A percentile compares a stretch with the other conserved stretches of the same genome.
These are phyloP conservation scores for Fusarium setosum DNA, from an alignment of 2,329 filamentous ascomycete genomes.

Conservation along the genomic window DNA sequence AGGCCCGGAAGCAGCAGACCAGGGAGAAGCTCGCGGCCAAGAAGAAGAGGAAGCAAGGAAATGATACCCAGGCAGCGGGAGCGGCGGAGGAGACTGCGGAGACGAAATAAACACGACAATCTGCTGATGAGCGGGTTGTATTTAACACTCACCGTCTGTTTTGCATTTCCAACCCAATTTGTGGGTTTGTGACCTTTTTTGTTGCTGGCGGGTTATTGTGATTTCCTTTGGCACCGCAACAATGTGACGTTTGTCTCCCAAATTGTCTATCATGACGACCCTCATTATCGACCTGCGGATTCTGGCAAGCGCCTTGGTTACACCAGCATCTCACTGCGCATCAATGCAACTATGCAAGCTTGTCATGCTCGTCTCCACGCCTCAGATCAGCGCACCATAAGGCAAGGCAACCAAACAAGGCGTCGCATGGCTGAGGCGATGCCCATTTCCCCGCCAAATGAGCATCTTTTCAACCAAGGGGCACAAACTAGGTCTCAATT, in stretches of 20 bases:
- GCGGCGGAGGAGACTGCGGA: slow-evolving; percentile 22
- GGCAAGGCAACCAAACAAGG: slow-evolving; percentile 35
- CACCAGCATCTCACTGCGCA: neutral
- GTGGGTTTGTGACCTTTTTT: neutral
- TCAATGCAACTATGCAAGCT: neutral
- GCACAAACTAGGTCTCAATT: slow-evolving; percentile 28
- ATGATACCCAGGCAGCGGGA: slow-evolving; percentile 37
- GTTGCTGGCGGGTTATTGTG: slow-evolving; percentile 1
- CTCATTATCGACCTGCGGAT: neutral
- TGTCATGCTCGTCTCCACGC: neutral
- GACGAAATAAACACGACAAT: slow-evolving; percentile 25
- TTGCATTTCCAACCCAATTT: neutral
- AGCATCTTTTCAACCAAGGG: slow-evolving; percentile 33
- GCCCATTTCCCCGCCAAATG: slow-evolving; percentile 22
- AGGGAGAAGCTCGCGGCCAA: slow-evolving; percentile 61
- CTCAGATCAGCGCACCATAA: slow-evolving; percentile 10
- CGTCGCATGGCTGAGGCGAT: slow-evolving; percentile 20
- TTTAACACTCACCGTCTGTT: slow-evolving; percentile 4
- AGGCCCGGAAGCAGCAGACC: slow-evolving; percentile 67
- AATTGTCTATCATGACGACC: slow-evolving; percentile 6
- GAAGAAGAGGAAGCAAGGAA: slow-evolving; percentile 53
- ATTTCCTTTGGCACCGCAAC: neutral
- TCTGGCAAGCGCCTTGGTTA: neutral
- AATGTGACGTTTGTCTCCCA: slow-evolving; percentile 3
- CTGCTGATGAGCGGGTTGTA: slow-evolving; percentile 6